phyloP scores from a whole-genome alignment of 208 protist species.

The Acanthamoeba culbertsoni region DNA sequence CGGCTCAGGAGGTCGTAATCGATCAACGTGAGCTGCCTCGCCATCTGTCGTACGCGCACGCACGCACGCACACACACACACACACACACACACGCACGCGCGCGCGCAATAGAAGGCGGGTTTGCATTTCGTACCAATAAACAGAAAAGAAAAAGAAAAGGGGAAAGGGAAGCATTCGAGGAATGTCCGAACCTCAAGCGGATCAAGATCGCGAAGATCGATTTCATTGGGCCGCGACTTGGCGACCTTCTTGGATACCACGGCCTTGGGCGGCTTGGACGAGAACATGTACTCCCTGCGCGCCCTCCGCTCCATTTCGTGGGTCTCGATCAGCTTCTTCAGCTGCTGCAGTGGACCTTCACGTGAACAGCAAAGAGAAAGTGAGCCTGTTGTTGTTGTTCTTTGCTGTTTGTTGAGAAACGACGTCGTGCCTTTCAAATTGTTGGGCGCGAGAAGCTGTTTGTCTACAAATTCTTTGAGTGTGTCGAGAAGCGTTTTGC shows the following conservation, averaged over 20 bases:
- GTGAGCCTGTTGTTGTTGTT: too few relatives aligned
- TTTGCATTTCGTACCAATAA: background rate
- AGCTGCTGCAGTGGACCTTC: background rate
- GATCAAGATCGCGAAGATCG: background rate
- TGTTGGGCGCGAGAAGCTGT: background rate
- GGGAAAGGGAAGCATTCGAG: too few relatives aligned
- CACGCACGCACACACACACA: background rate
- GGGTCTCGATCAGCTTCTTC: background rate
- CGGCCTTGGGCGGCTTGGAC: constrained; percentile 1
- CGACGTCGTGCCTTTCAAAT: background rate
- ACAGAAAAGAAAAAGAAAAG: background rate
- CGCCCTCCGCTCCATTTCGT: background rate
- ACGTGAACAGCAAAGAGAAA: too few relatives aligned
- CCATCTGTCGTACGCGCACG: too few relatives aligned
- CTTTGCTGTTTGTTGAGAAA: background rate
- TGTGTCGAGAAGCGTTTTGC: background rate
- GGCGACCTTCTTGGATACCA: constrained; percentile 16
- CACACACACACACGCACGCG: background rate
- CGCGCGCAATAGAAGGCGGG: background rate
- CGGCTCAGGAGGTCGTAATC: background rate
- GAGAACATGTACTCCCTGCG: constrained; percentile 42
- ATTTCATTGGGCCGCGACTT: background rate
- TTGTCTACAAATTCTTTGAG: constrained; percentile 42
- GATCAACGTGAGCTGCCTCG: constrained; percentile 26
- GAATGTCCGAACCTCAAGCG: background rate